These are phyloP conservation scores for Digitaria exilis DNA, from an alignment of 202 grass and related monocot species.

Conservation along the genomic window DNA sequence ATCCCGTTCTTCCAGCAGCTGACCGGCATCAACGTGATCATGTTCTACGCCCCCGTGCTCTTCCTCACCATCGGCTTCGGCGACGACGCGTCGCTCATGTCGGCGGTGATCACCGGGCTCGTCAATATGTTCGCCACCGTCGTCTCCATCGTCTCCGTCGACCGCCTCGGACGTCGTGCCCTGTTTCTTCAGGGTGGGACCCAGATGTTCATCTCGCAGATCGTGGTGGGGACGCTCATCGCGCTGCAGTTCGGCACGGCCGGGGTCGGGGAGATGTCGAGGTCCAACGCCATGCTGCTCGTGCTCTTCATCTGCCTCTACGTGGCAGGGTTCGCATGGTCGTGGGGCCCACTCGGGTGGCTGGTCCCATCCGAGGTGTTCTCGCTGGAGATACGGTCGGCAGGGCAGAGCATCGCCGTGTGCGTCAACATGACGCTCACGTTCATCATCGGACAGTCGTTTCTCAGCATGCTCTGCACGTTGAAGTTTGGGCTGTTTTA, in stretches of 20 bases:
- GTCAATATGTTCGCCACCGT: conserved; percentile 72
- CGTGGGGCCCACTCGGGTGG: conserved; percentile 73
- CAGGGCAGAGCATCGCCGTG: conserved; percentile 73
- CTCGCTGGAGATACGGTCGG: conserved; percentile 75
- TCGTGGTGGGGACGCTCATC: conserved; percentile 63
- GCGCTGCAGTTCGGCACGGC: conserved; percentile 60
- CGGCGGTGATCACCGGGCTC: conserved; percentile 66
- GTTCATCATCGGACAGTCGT: conserved; percentile 73
- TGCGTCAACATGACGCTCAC: conserved; percentile 80
- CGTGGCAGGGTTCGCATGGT: conserved; percentile 79
- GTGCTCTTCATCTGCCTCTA: conserved; percentile 75
- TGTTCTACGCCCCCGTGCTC: conserved; percentile 78
- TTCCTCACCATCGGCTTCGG: conserved; percentile 78
- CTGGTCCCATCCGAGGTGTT: conserved; percentile 77
- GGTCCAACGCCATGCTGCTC: conserved; percentile 43
- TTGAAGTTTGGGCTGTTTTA: conserved; percentile 85
- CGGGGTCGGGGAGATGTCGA: conserved; percentile 51
- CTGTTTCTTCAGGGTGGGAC: conserved; percentile 77
- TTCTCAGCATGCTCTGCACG: conserved; percentile 74
- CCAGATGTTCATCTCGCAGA: conserved; percentile 71
- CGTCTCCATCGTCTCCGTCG: conserved; percentile 56
- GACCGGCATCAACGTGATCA: conserved; percentile 86
- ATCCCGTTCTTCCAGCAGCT: conserved; percentile 78
- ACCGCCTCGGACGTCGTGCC: conserved; percentile 38
- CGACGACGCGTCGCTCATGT: conserved; percentile 68